Evolutionary conservation across 176 grass and related monocot genomes (phyloP).

Genomic region (Poa pratensis): DNA sequence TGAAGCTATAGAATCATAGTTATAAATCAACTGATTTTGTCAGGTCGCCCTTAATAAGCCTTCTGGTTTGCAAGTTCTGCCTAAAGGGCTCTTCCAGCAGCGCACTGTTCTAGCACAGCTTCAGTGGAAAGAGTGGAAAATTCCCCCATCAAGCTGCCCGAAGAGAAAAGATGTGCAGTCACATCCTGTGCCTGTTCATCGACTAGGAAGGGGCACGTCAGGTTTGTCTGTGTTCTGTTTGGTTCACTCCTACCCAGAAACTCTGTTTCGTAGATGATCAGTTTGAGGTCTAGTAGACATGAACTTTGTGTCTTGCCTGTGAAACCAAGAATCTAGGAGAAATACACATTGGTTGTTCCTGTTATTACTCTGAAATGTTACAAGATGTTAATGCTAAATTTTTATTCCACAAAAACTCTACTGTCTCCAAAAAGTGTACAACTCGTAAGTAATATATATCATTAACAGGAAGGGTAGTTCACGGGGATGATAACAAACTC

Average conservation of each 20-base stretch:
- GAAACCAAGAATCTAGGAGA: constrained; percentile 22
- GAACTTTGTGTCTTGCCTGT: constrained; percentile 7
- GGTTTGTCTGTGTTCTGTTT: constrained; percentile 54
- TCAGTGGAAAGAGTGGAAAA: constrained; percentile 81
- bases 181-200: constrained; percentile 89
- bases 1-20: constrained; percentile 23
- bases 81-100: constrained; percentile 93
- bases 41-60: constrained; percentile 87
- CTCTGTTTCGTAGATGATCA: constrained; percentile 1
- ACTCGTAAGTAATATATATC: background rate
- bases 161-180: constrained; percentile 46
- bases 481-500: background rate
- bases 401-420: background rate
- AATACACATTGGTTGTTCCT: background rate
- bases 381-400: background rate
- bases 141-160: constrained; percentile 26
- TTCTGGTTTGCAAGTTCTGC: constrained; percentile 95
- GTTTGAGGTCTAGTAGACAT: constrained; percentile 1
- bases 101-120: constrained; percentile 83
- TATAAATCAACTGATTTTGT: constrained; percentile 24
- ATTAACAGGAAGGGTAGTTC: constrained; percentile 7
- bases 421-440: background rate
- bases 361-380: constrained; percentile 22
- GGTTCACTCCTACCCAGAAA: constrained; percentile 13
- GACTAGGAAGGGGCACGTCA: constrained; percentile 94